Evolutionary conservation across 2,329 filamentous ascomycete species (phyloP).

Genomic region (Botrytis sinoallii): DNA sequence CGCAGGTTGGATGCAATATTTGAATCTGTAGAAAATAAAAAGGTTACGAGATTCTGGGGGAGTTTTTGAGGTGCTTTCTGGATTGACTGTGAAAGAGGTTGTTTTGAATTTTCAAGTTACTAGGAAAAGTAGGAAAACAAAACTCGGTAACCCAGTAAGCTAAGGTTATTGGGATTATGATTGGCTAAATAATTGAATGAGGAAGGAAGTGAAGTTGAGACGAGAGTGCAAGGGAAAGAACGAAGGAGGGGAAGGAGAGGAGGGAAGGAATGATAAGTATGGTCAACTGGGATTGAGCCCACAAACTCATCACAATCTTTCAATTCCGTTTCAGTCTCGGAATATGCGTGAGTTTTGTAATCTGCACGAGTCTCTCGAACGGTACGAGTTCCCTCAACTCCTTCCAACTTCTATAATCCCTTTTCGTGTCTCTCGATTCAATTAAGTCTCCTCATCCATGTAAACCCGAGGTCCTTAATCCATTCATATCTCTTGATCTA

Average conservation of each 20-base stretch:
- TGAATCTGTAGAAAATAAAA: background rate
- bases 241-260: background rate
- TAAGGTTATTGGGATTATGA: background rate
- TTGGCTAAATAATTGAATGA: background rate
- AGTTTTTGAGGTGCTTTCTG: background rate
- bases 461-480: no score
- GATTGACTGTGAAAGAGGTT: background rate
- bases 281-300: background rate
- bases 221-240: background rate
- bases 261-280: background rate
- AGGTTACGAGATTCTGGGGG: background rate
- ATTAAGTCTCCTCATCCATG: background rate
- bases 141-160: slow-evolving; percentile 3
- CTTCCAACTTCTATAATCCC: background rate
- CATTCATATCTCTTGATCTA: no score
- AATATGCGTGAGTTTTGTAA: background rate
- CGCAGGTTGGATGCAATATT: background rate
- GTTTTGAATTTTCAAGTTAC: background rate
- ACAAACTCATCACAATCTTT: background rate
- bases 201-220: slow-evolving; percentile 3
- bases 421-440: background rate
- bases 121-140: background rate
- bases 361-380: background rate
- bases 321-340: background rate
- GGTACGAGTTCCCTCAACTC: background rate